Base-by-base conservation (phyloP, 2,329 filamentous ascomycete genomes). In the Phyllosticta citriasiana region DNA sequence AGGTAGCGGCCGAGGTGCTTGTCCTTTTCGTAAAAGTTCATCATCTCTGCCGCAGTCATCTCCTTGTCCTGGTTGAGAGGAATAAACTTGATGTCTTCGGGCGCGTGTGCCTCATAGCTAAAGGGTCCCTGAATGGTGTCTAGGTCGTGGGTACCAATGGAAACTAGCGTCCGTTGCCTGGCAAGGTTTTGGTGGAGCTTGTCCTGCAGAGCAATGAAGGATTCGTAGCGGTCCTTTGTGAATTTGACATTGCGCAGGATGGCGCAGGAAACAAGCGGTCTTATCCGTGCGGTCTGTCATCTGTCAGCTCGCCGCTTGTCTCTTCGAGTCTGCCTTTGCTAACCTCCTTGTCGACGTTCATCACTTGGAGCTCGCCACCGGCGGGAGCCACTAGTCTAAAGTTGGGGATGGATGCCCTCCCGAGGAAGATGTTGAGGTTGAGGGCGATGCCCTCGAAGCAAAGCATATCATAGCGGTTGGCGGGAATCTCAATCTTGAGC, bases 141-240 rank as follows among this genome's bases (percentile, higher is more conserved):
- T 65, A 97, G 80, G 73, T 99, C 93, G 76, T 99, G 94, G 3
- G 94, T 99, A 68, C 94, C 94, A 71, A 99, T 97, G 24, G 93
- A 89, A n/a, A 97, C 93, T 55, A 99, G 79, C 0, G 93, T 97
- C 69, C 94, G 82, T 76, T 97, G 89, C 64, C 94, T 86, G 56
- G 94, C 95, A 66, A 99, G 80, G 72, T 99, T 99, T 74, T 93
- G 88, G 79, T 99, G 94, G 55, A 99, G 84, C 80, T 99, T 99
- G 78, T 99, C 95, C 79, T 99, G 94, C 55, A 99, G 83, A 30
- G 63, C 50, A 26, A 60, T 47, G 53, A 63, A 55, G 22, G 47
- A 26, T 61, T 57, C 27, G 35, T 63, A 59, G 33, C 40, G 55
- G 61, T 51, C 40, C 66, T 65, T 10, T 63, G 54, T 22, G 63